Percentiles rank a stretch among this genome's conserved stretches.
Conservation (phyloP, 2,329 filamentous ascomycete genomes). For the Ophiostoma angusticollis region DNA sequence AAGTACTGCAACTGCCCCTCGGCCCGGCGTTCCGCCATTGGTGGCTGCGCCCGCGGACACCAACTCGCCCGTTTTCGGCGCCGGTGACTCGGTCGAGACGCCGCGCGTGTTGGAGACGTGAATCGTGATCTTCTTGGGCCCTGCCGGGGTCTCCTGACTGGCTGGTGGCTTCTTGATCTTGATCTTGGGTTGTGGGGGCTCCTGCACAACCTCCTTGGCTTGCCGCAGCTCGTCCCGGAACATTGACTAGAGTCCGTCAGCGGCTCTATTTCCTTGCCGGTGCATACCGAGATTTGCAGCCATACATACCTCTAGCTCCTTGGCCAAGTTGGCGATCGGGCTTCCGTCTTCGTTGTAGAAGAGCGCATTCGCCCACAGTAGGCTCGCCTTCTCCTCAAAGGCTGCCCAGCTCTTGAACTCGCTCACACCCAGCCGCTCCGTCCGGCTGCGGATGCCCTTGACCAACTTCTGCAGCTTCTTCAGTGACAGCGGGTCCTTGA, state of each 20-base stretch:
- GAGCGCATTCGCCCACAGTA: conserved; percentile 79
- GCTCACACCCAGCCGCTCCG: conserved; percentile 46
- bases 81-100: conserved; percentile 40
- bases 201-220: conserved; percentile 58
- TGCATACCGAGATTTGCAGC: too few relatives aligned
- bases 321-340: conserved; percentile 64
- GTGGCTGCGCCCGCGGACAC: conserved; percentile 21
- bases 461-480: conserved; percentile 66
- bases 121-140: conserved; percentile 56
- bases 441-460: conserved; percentile 57
- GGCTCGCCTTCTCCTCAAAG: conserved; percentile 66
- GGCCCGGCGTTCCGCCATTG: conserved; percentile 20
- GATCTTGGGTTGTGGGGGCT: conserved; percentile 63
- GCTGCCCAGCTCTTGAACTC: conserved; percentile 73
- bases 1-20: conserved; percentile 12
- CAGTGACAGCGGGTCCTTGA: conserved; percentile 68
- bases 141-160: conserved; percentile 27
- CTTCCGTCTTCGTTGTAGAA: conserved; percentile 89
- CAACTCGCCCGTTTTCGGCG: conserved; percentile 26
- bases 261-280: background rate
- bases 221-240: conserved; percentile 57
- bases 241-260: conserved; percentile 20
- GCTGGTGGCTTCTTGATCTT: conserved; percentile 58
- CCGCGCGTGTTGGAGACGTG: conserved; percentile 48
- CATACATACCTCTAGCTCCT: conserved; percentile 57